A percentile compares a stretch with the other conserved stretches of the same genome.
Evolutionary conservation across 2,329 filamentous ascomycete genomes (phyloP).

Genomic region (Teratosphaeria pseudoeucalypti): DNA sequence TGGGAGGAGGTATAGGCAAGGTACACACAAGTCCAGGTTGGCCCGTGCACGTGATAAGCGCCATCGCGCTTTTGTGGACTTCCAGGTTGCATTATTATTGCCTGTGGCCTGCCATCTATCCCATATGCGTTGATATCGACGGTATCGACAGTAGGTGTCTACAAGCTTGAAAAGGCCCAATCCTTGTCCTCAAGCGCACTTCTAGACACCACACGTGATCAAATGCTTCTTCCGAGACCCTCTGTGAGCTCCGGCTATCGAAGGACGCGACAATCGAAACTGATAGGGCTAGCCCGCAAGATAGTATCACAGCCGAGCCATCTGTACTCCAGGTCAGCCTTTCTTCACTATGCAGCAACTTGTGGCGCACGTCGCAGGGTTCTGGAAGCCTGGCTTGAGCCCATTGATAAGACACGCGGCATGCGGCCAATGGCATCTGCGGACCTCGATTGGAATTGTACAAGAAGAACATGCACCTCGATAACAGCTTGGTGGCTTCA

Average conservation of each 20-base stretch:
- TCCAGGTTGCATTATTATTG: neutral
- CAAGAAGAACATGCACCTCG: neutral
- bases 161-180: neutral
- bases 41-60: neutral
- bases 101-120: neutral
- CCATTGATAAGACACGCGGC: constrained; percentile 5
- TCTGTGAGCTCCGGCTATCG: neutral
- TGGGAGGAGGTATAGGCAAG: too few relatives aligned
- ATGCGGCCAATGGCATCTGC: constrained; percentile 6
- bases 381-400: neutral
- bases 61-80: neutral
- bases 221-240: neutral
- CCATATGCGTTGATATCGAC: neutral
- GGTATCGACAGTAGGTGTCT: neutral
- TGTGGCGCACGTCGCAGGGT: neutral
- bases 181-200: neutral
- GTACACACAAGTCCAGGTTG: too few relatives aligned
- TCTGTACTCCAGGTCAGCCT: neutral
- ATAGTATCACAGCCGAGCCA: neutral
- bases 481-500: neutral
- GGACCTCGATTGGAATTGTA: neutral
- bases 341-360: neutral
- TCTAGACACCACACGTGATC: neutral
- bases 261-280: neutral
- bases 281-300: neutral